Percentiles rank a stretch among this genome's conserved stretches.
phyloP scores from a whole-genome alignment of 2,329 filamentous ascomycete genomes.

The Immersiporthe knoxdaviesiana region DNA sequence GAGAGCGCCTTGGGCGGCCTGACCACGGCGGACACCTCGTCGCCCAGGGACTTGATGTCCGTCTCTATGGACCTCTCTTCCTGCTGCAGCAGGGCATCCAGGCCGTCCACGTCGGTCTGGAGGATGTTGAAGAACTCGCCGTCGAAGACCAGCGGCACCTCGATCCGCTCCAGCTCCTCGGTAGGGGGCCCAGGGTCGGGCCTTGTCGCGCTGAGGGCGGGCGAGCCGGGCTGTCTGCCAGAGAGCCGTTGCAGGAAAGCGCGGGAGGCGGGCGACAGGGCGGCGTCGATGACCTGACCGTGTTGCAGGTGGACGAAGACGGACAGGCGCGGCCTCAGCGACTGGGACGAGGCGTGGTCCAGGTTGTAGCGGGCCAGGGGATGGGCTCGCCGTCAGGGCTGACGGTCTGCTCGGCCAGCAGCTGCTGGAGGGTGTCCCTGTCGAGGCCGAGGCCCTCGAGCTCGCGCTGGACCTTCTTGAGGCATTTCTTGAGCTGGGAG shows the following conservation, averaged over 20 bases:
- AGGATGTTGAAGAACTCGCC: conserved; percentile 79
- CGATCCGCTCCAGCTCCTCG: conserved; percentile 49
- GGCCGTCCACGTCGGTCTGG: conserved; percentile 68
- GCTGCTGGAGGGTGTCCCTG: conserved; percentile 67
- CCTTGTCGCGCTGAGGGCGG: conserved; percentile 1
- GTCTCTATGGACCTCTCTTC: conserved; percentile 67
- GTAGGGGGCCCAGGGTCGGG: not conserved
- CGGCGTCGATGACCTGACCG: conserved; percentile 70
- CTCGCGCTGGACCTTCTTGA: conserved; percentile 78
- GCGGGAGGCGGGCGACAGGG: conserved; percentile 66
- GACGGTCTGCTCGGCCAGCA: conserved; percentile 58
- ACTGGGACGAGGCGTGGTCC: conserved; percentile 44
- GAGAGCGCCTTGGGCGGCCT: conserved; percentile 62
- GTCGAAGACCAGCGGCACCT: conserved; percentile 78
- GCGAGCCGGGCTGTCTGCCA: conserved; percentile 41
- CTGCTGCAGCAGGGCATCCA: conserved; percentile 68
- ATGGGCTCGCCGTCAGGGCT: conserved; percentile 43
- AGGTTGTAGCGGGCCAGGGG: conserved; percentile 55
- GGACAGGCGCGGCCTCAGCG: conserved; percentile 69
- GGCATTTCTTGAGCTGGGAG: conserved; percentile 83
- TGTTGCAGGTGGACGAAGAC: conserved; percentile 69
- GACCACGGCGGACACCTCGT: conserved; percentile 65
- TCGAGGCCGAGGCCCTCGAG: conserved; percentile 73
- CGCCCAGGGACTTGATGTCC: conserved; percentile 67
- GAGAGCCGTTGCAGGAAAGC: conserved; percentile 65